Base-by-base conservation (phyloP, 768 basidiomycete species). In the Cantharellus anzutake region DNA sequence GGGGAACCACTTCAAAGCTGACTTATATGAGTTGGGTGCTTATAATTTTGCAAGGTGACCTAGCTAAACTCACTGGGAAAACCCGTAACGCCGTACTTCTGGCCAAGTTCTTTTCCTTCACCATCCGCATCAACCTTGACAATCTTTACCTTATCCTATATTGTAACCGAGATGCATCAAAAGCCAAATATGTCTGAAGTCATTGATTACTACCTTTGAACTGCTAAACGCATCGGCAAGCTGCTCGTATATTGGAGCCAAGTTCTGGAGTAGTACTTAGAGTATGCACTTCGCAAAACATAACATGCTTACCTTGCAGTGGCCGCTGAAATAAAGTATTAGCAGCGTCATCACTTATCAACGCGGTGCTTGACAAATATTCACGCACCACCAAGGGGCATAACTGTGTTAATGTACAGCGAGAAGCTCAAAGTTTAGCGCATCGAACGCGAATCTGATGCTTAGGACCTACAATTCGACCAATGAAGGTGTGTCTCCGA, bases 111-210 rank as follows among this genome's bases (percentile, higher is more conserved):
- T 65, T 81, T 83, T 56, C 91, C 92, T 48, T 68, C 83, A 56
- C 90, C 89, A 67, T 97, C 92, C 1, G 91, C 91, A 64, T 97
- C 91, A 5, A 93, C 83, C 68, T 94, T 94, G 58, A 90, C 92
- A 64, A 97, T 79, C 57, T 88, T 66, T 29, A 97, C 85, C 68
- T 86, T 88, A 67, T 89, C 82, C 63, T 62, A 29, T 29, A 29
- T 29, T 29, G 20, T 41, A 5, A 42, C 4, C 42, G 38, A 38
- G 37, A 37, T 5, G 16, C 39, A 57, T 55, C 14, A 37, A 55
- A 1, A 11, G 14, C 11, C 38, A 41, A 5, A 57, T 7, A 41
- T 57, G 41, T 7, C 35, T 11, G 1, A 7, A 11, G 37, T 39
- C 35, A 11, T 38, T 7, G 34, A 57, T 5, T 57, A 11, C 5